These are phyloP conservation scores for Mortierella hygrophila DNA, from an alignment of 192 early-diverging fungal genomes.

Conservation along the genomic window DNA sequence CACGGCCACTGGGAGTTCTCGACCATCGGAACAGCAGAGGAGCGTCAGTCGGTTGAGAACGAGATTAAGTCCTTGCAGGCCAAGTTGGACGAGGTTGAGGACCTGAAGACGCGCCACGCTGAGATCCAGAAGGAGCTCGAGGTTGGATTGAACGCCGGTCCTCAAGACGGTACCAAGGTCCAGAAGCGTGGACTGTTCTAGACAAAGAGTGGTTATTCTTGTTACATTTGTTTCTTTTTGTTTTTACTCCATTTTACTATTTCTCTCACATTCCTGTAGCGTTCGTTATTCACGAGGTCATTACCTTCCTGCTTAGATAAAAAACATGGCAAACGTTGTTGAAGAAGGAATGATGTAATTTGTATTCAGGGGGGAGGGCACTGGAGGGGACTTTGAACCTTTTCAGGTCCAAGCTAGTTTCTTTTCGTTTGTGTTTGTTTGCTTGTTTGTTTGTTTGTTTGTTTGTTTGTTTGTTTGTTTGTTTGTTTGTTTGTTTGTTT, in stretches of 20 bases:
- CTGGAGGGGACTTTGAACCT: too few relatives aligned
- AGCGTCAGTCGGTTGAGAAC: conserved; percentile 87
- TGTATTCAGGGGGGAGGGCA: too few relatives aligned
- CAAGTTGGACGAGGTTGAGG: conserved; percentile 65
- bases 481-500: too few relatives aligned
- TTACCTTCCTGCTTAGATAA: background rate
- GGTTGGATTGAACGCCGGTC: conserved; percentile 56
- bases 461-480: background rate
- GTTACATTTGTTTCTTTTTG: background rate
- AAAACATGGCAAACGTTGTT: too few relatives aligned
- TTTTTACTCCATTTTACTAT: background rate
- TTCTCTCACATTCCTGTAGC: background rate
- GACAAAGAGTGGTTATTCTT: background rate
- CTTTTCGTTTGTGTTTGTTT: background rate
- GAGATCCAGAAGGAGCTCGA: conserved; percentile 68
- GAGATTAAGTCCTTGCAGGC: conserved; percentile 82
- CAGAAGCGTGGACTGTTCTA: conserved; percentile 54
- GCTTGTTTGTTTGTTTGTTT: too few relatives aligned
- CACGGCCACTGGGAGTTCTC: conserved; percentile 89
- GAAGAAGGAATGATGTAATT: too few relatives aligned
- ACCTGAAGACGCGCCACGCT: conserved; percentile 56
- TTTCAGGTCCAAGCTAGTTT: too few relatives aligned
- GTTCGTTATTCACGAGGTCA: background rate
- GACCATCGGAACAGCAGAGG: conserved; percentile 83
- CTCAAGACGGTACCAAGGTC: conserved; percentile 51